Evolutionary conservation across 306 rosid species (phyloP).

Genomic region (Hippophae rhamnoides): DNA sequence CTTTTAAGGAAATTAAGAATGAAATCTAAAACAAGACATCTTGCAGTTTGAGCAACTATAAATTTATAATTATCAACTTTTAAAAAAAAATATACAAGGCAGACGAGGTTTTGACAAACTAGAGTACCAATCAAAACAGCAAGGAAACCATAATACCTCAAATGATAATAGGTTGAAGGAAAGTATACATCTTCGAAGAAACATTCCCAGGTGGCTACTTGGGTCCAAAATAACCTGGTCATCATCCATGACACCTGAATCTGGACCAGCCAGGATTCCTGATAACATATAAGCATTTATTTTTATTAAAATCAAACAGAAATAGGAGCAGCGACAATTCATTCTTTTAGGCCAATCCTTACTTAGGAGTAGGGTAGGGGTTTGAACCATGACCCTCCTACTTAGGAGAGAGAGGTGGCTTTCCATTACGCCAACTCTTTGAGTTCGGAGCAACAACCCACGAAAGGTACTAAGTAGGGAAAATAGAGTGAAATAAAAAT

Average conservation of each 20-base stretch:
- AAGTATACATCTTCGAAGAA: slow-evolving; percentile 75
- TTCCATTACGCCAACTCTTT: too few relatives aligned
- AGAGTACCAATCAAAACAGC: neutral
- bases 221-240: slow-evolving; percentile 77
- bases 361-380: too few relatives aligned
- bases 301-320: neutral
- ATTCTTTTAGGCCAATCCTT: too few relatives aligned
- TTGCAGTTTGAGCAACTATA: neutral
- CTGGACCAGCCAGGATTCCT: slow-evolving; percentile 77
- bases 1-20: neutral
- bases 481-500: neutral
- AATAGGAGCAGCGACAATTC: neutral
- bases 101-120: neutral
- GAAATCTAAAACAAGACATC: neutral
- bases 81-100: neutral
- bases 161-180: slow-evolving; percentile 80
- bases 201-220: slow-evolving; percentile 70
- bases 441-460: neutral
- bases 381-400: too few relatives aligned
- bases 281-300: slow-evolving; percentile 8
- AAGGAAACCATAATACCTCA: slow-evolving; percentile 42
- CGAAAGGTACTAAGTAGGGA: neutral
- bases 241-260: slow-evolving; percentile 64
- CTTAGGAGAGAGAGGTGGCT: too few relatives aligned
- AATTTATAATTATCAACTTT: too few relatives aligned